Percentiles rank a stretch among this genome's conserved stretches.
phyloP scores from a whole-genome alignment of 208 protist genomes.

The Wallacemonas sp. region DNA sequence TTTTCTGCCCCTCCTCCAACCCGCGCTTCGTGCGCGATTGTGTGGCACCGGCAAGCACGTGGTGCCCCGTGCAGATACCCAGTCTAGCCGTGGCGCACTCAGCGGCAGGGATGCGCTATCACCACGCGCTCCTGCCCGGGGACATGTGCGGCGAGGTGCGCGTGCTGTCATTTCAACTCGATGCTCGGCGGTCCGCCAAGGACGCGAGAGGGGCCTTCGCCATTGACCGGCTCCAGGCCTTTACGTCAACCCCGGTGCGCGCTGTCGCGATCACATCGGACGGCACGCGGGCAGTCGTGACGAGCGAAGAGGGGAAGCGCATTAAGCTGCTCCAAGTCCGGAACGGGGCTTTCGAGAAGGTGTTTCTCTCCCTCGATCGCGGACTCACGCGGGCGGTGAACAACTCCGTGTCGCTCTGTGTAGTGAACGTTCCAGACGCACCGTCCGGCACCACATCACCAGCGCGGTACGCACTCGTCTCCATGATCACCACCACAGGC shows the following conservation, averaged over 20 bases:
- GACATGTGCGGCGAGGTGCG: constrained; percentile 38
- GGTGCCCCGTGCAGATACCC: constrained; percentile 17
- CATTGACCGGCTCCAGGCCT: constrained; percentile 8
- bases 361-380: constrained; percentile 31
- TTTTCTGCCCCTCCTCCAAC: constrained; percentile 9
- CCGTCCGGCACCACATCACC: too few species aligned
- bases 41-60: constrained; percentile 33
- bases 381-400: constrained; percentile 27
- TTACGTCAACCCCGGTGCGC: constrained; percentile 28
- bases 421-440: constrained; percentile 21
- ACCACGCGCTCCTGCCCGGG: constrained; percentile 47
- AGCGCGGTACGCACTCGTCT: constrained; percentile 28
- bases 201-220: not conserved
- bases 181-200: not conserved
- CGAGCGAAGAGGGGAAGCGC: constrained; percentile 53
- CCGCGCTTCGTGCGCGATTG: constrained; percentile 24
- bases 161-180: constrained; percentile 19
- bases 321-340: constrained; percentile 52
- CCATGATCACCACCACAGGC: constrained; percentile 41
- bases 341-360: constrained; percentile 28
- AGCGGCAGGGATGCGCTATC: not conserved
- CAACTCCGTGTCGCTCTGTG: constrained; percentile 29
- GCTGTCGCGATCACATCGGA: constrained; percentile 58
- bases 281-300: constrained; percentile 51
- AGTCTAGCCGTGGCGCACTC: constrained; percentile 17